Evolutionary conservation across 176 grass and related monocot genomes (phyloP).

Genomic region (Phragmites australis): DNA sequence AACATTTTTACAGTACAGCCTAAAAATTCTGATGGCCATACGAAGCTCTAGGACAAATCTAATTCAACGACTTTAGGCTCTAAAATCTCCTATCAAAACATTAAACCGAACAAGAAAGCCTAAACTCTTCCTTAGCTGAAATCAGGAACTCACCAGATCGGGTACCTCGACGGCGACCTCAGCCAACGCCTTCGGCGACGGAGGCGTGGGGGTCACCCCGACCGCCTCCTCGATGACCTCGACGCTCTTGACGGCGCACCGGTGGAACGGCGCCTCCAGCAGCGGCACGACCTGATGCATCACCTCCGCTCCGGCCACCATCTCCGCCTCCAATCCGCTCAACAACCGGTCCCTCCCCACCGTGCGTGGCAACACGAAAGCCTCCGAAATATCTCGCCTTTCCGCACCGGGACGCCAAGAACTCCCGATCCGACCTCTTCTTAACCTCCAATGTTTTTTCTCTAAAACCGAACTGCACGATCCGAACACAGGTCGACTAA

Average conservation of each 20-base stretch:
- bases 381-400: constrained; percentile 29
- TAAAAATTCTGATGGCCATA: neutral
- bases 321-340: constrained; percentile 46
- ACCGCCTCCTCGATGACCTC: constrained; percentile 41
- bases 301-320: constrained; percentile 80
- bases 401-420: neutral
- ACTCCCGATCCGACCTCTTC: constrained; percentile 32
- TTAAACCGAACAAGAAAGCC: neutral
- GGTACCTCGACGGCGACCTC: constrained; percentile 42
- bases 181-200: constrained; percentile 29
- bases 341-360: neutral
- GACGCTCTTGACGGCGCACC: constrained; percentile 42
- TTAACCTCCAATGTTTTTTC: neutral
- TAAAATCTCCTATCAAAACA: neutral
- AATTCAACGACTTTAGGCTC: neutral
- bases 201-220: constrained; percentile 18
- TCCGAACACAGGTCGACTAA: neutral
- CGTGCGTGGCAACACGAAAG: neutral
- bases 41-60: neutral
- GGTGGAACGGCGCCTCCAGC: constrained; percentile 45
- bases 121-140: neutral
- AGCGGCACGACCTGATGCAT: constrained; percentile 65
- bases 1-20: neutral
- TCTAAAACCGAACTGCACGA: neutral
- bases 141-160: constrained; percentile 61